A percentile compares a stretch with the other conserved stretches of the same genome.
These are phyloP conservation scores for Leccinum uliginosum DNA, from an alignment of 768 basidiomycete genomes.

Conservation along the genomic window DNA sequence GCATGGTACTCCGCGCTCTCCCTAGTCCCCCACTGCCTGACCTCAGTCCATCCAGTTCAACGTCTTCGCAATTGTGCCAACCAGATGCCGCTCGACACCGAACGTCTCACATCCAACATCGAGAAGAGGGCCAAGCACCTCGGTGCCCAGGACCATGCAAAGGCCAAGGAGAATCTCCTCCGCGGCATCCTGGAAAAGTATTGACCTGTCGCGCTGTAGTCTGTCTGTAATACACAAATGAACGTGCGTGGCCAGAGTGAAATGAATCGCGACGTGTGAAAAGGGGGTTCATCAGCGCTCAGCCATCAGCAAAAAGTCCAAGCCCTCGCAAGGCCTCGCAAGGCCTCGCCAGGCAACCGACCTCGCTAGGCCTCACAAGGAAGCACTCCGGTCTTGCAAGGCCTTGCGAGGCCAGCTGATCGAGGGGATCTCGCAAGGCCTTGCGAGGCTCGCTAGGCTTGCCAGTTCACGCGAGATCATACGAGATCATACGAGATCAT, in stretches of 20 bases:
- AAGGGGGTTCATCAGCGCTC: background rate
- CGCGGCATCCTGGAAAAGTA: conserved; percentile 33
- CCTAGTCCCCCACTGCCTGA: conserved; percentile 1
- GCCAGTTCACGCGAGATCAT: too few relatives aligned
- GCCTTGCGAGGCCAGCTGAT: background rate
- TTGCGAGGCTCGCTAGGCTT: background rate
- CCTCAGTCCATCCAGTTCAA: conserved; percentile 34
- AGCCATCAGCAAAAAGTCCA: too few relatives aligned
- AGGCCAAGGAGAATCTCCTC: conserved; percentile 32
- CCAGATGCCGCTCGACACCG: conserved; percentile 47
- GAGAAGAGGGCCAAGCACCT: conserved; percentile 51
- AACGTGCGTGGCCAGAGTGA: background rate
- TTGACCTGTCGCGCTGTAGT: conserved; percentile 15
- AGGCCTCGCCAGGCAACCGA: too few relatives aligned
- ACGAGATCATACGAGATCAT: too few relatives aligned
- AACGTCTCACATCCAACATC: conserved; percentile 45
- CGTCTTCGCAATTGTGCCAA: conserved; percentile 39
- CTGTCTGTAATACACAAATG: background rate
- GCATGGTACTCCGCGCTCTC: conserved; percentile 38
- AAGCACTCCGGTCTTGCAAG: too few relatives aligned
- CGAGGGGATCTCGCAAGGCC: background rate
- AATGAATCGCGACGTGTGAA: conserved; percentile 23
- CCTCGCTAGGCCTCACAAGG: too few relatives aligned
- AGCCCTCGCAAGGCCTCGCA: too few relatives aligned
- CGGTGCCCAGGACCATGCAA: conserved; percentile 30